These are phyloP conservation scores for Panellus pusillus DNA, from an alignment of 768 basidiomycete genomes.

Conservation along the genomic window DNA sequence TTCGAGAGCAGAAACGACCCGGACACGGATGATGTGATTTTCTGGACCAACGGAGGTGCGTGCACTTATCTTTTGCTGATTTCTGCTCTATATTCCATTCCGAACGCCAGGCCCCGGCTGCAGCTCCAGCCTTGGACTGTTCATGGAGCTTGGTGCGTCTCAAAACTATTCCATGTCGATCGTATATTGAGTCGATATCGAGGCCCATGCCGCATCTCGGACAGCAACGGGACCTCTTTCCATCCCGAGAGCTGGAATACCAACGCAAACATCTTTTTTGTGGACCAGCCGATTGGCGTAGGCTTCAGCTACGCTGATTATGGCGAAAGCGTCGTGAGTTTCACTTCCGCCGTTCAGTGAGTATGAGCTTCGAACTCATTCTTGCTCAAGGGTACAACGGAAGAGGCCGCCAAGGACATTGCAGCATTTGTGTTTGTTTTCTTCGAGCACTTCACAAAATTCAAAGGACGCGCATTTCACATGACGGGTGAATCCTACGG, in stretches of 20 bases:
- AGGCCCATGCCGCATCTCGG: constrained; percentile 64
- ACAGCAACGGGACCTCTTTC: constrained; percentile 48
- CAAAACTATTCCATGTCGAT: not conserved
- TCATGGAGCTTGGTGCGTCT: constrained; percentile 63
- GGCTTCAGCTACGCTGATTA: constrained; percentile 67
- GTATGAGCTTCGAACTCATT: not conserved
- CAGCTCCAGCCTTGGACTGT: constrained; percentile 54
- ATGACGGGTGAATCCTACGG: constrained; percentile 61
- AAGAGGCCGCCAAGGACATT: constrained; percentile 45
- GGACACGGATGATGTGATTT: constrained; percentile 59
- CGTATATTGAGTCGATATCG: not conserved
- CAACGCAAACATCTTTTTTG: constrained; percentile 62
- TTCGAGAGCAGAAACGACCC: constrained; percentile 70
- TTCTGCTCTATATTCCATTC: not conserved
- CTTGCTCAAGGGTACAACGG: not conserved
- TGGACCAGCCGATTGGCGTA: constrained; percentile 62
- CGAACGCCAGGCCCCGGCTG: constrained; percentile 38
- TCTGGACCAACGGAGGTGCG: constrained; percentile 53
- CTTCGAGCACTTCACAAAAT: constrained; percentile 71
- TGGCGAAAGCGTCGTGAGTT: constrained; percentile 56
- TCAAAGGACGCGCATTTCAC: constrained; percentile 66
- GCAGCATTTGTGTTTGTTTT: constrained; percentile 72
- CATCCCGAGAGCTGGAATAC: constrained; percentile 68
- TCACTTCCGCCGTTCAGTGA: not conserved
- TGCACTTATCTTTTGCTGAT: not conserved